phyloP scores from a whole-genome alignment of 176 grass and related monocot species.

The Oryza brachyantha region DNA sequence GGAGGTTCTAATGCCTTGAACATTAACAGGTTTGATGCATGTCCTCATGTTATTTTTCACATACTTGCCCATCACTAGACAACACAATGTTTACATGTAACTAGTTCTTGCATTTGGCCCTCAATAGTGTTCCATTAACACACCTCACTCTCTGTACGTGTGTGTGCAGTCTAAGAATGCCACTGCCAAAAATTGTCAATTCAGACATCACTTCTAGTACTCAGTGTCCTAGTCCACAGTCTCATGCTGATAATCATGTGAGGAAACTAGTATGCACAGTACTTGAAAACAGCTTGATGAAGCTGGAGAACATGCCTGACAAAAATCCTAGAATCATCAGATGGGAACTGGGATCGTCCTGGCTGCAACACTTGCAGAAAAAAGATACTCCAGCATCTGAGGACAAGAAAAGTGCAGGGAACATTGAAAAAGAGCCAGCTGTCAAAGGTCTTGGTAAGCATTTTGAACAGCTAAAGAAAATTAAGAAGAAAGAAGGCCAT shows the following conservation, averaged over 20 bases:
- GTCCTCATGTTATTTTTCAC: constrained; percentile 10
- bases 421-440: constrained; percentile 50
- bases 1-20: constrained; percentile 95
- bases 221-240: constrained; percentile 34
- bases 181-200: constrained; percentile 43
- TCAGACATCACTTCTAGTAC: constrained; percentile 34
- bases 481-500: constrained; percentile 70
- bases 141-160: neutral
- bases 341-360: constrained; percentile 92
- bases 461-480: constrained; percentile 81
- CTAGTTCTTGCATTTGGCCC: neutral
- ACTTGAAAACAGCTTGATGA: constrained; percentile 69
- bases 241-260: constrained; percentile 35
- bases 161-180: constrained; percentile 76
- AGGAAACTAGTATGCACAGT: constrained; percentile 60
- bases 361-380: constrained; percentile 89
- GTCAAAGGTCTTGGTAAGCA: constrained; percentile 91
- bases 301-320: constrained; percentile 43
- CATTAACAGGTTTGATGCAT: constrained; percentile 76
- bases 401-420: constrained; percentile 36
- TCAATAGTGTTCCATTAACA: constrained; percentile 19
- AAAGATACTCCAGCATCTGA: constrained; percentile 50
- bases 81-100: constrained; percentile 11
- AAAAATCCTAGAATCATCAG: constrained; percentile 56
- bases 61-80: neutral